Percentiles rank a stretch among this genome's conserved stretches.
Evolutionary conservation across 495 filamentous ascomycete species (phyloP).

Genomic region (Acidiella bohemica): DNA sequence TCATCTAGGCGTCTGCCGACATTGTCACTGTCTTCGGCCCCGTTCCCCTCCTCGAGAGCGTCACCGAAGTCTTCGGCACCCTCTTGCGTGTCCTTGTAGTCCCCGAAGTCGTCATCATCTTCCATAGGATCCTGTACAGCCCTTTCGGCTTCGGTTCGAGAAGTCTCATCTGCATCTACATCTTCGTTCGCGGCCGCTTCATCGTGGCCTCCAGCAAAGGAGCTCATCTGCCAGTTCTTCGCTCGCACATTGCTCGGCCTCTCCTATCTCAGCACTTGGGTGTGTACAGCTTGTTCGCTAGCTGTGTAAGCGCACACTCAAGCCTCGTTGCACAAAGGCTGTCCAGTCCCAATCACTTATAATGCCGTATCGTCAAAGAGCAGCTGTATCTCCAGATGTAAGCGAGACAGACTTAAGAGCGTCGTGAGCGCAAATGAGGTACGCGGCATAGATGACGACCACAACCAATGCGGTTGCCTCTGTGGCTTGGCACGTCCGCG

Average conservation of each 20-base stretch:
- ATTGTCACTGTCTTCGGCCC: not conserved
- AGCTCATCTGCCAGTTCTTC: constrained; percentile 28
- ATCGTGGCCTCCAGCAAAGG: constrained; percentile 25
- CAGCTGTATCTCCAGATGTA: too few species aligned
- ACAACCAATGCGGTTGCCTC: too few species aligned
- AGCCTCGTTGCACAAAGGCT: too few species aligned
- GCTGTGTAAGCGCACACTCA: too few species aligned
- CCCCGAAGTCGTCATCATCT: not conserved
- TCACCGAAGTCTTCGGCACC: not conserved
- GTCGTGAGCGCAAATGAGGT: too few species aligned
- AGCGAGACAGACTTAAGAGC: too few species aligned
- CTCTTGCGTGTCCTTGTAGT: not conserved
- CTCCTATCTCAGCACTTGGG: not conserved
- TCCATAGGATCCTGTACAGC: not conserved
- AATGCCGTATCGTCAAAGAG: too few species aligned
- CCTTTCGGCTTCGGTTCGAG: constrained; percentile 14
- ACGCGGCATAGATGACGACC: too few species aligned
- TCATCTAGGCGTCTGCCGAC: too few species aligned
- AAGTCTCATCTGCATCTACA: constrained; percentile 18
- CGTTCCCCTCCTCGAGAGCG: not conserved
- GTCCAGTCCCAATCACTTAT: too few species aligned
- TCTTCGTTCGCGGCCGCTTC: constrained; percentile 22
- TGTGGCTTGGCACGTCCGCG: not conserved
- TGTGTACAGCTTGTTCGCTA: not conserved
- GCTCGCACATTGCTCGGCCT: constrained; percentile 8